Evolutionary conservation across 805 yeast genomes (phyloP).

Genomic region (Teunomyces atbi): DNA sequence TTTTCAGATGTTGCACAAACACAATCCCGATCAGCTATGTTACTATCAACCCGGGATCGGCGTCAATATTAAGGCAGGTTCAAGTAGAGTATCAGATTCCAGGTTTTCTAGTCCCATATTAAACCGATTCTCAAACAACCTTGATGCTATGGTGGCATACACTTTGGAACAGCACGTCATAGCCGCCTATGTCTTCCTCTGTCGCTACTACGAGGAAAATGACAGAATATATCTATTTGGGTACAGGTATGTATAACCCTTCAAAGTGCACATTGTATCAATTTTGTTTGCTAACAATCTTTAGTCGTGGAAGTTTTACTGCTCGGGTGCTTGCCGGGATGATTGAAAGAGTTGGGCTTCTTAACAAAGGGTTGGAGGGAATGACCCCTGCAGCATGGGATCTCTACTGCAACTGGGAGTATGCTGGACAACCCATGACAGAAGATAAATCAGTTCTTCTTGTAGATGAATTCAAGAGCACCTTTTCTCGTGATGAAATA

Average conservation of each 20-base stretch:
- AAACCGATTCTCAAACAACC: slow-evolving; percentile 7
- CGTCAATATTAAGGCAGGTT: slow-evolving; percentile 44
- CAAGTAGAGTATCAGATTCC: slow-evolving; percentile 18
- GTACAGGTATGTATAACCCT: slow-evolving; percentile 33
- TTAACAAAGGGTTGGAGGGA: slow-evolving; percentile 54
- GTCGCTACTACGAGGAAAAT: slow-evolving; percentile 47
- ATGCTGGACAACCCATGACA: slow-evolving; percentile 55
- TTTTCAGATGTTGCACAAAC: slow-evolving; percentile 51
- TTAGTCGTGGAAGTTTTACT: slow-evolving; percentile 59
- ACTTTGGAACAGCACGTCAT: slow-evolving; percentile 56
- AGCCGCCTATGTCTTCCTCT: slow-evolving; percentile 54
- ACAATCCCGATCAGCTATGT: slow-evolving; percentile 45
- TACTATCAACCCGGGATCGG: slow-evolving; percentile 74
- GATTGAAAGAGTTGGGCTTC: slow-evolving; percentile 62
- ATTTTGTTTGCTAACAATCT: slow-evolving; percentile 3
- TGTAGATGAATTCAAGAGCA: slow-evolving; percentile 51
- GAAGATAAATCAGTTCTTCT: slow-evolving; percentile 44
- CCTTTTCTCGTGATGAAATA: slow-evolving; percentile 49
- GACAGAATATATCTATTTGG: slow-evolving; percentile 60
- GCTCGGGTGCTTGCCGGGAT: slow-evolving; percentile 65
- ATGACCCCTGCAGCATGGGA: slow-evolving; percentile 63
- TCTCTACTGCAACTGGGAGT: slow-evolving; percentile 58
- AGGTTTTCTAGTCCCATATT: slow-evolving; percentile 13
- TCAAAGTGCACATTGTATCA: not conserved
- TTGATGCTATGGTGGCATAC: slow-evolving; percentile 52